Conservation (phyloP, 2,329 filamentous ascomycete species). For the Epichloe sylvatica region DNA sequence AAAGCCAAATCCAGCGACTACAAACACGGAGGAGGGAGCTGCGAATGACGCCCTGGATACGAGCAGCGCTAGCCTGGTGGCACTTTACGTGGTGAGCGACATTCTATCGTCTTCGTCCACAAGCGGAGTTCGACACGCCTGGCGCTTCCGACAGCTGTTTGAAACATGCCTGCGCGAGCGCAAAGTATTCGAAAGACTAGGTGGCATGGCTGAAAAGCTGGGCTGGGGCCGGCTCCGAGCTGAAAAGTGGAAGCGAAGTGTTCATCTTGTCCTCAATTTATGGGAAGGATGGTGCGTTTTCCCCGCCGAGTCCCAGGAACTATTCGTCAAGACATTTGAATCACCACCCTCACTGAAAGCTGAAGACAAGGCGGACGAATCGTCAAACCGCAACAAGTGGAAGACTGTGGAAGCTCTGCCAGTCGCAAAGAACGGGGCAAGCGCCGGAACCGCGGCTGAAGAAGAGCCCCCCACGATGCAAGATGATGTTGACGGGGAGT, state of each 20-base stretch:
- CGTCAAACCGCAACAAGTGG: constrained; percentile 30
- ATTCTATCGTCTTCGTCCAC: constrained; percentile 66
- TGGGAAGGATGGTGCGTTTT: constrained; percentile 67
- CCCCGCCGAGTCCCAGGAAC: constrained; percentile 56
- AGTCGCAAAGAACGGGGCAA: constrained; percentile 5
- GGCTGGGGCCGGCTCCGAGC: constrained; percentile 70
- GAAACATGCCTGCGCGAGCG: constrained; percentile 55
- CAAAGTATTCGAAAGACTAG: constrained; percentile 61
- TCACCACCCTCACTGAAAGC: constrained; percentile 41
- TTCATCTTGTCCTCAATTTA: constrained; percentile 52
- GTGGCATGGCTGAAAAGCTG: constrained; percentile 55
- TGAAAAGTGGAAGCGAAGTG: constrained; percentile 72
- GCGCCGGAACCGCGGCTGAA: constrained; percentile 5
- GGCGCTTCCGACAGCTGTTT: constrained; percentile 73
- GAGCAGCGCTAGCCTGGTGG: constrained; percentile 63
- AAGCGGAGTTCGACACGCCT: constrained; percentile 67
- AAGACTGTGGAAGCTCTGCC: constrained; percentile 32
- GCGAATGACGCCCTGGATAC: constrained; percentile 40
- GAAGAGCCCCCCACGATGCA: constrained; percentile 15
- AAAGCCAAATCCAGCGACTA: constrained; percentile 16
- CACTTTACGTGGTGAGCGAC: constrained; percentile 63
- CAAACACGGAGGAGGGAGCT: constrained; percentile 22
- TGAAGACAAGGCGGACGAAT: constrained; percentile 14
- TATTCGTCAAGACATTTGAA: constrained; percentile 57
- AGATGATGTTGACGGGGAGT: constrained; percentile 25